A percentile compares a stretch with the other conserved stretches of the same genome.
These are phyloP conservation scores for Dalbergia oliveri DNA, from an alignment of 306 rosid genomes.

Conservation along the genomic window DNA sequence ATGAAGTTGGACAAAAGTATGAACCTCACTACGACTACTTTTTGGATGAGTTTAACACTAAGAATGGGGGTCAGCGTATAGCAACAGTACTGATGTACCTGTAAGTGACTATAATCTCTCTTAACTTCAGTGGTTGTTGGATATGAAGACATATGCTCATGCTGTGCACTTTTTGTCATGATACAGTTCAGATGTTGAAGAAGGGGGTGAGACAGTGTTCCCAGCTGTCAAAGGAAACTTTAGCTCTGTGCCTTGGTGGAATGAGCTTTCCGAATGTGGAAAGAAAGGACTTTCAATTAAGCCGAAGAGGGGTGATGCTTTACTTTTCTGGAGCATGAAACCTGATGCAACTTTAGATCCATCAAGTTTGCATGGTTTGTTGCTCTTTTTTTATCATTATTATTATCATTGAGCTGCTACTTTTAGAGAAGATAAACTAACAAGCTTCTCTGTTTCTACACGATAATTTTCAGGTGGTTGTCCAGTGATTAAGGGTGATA, in stretches of 20 bases:
- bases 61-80: slow-evolving; percentile 89
- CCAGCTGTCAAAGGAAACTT: slow-evolving; percentile 87
- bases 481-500: slow-evolving; percentile 89
- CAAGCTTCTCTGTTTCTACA: not conserved
- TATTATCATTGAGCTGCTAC: not conserved
- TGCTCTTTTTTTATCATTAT: not conserved
- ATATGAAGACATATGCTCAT: slow-evolving; percentile 25
- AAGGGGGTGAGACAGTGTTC: slow-evolving; percentile 99
- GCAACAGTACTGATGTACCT: slow-evolving; percentile 95
- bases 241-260: slow-evolving; percentile 97
- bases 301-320: slow-evolving; percentile 95
- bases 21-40: slow-evolving; percentile 89
- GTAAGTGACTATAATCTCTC: slow-evolving; percentile 58
- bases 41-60: slow-evolving; percentile 63
- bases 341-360: slow-evolving; percentile 87
- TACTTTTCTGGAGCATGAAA: slow-evolving; percentile 99
- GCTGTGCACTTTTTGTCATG: slow-evolving; percentile 38
- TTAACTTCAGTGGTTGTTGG: slow-evolving; percentile 14
- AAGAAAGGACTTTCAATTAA: slow-evolving; percentile 86
- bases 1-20: slow-evolving; percentile 93
- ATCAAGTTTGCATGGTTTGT: slow-evolving; percentile 89
- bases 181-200: slow-evolving; percentile 95
- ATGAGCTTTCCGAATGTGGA: slow-evolving; percentile 91
- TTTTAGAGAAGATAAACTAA: slow-evolving; percentile 24
- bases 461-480: slow-evolving; percentile 78